phyloP scores from a whole-genome alignment of 257 asterid species.

The Plantago major region DNA sequence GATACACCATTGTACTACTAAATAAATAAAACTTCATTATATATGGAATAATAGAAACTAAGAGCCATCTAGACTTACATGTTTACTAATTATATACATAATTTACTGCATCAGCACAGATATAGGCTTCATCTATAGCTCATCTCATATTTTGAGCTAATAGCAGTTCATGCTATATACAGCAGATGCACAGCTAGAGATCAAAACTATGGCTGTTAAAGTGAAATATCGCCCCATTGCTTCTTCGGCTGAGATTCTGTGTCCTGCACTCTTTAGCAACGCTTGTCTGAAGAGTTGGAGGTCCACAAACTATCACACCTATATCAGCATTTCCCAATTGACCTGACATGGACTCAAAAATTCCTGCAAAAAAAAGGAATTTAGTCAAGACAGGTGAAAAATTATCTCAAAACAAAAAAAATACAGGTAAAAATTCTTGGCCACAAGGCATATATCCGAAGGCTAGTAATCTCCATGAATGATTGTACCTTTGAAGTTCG shows the following conservation, averaged over 20 bases:
- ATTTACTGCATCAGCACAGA: too few species aligned
- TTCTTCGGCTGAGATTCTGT: slow-evolving; percentile 43
- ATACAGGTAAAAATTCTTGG: not conserved
- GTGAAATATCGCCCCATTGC: slow-evolving; percentile 53
- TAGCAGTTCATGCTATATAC: not conserved
- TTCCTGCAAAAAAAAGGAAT: slow-evolving; percentile 33
- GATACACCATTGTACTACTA: too few species aligned
- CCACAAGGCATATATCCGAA: not conserved
- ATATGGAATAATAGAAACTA: too few species aligned
- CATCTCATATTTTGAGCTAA: too few species aligned
- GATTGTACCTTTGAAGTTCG: slow-evolving; percentile 58
- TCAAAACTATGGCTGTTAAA: slow-evolving; percentile 93
- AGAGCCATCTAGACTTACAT: too few species aligned
- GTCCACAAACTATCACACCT: slow-evolving; percentile 82
- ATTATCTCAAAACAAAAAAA: not conserved
- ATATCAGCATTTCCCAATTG: slow-evolving; percentile 68
- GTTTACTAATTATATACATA: too few species aligned
- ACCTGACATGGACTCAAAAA: slow-evolving; percentile 44
- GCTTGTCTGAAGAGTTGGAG: slow-evolving; percentile 54
- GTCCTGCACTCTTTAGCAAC: slow-evolving; percentile 72
- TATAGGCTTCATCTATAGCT: too few species aligned
- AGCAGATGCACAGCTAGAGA: slow-evolving; percentile 32
- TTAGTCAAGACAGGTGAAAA: not conserved
- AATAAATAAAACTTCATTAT: too few species aligned
- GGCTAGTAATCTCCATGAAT: not conserved